Evolutionary conservation across 2,329 filamentous ascomycete genomes (phyloP), one percentile per base, ranked within the genome.

Genomic region (Colletotrichum sp.): DNA sequence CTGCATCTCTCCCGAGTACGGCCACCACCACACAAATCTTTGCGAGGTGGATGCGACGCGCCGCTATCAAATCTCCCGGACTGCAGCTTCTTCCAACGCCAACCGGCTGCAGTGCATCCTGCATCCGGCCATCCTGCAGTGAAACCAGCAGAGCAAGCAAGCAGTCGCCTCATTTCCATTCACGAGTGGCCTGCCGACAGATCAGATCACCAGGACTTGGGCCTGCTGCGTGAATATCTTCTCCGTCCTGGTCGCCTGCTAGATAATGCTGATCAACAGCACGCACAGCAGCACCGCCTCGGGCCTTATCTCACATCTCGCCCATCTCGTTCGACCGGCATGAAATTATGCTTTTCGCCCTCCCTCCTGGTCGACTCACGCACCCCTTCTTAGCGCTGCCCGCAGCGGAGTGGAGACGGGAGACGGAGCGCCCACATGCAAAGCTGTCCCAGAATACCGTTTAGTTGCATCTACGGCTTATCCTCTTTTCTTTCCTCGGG

Each of bases 381-480:
- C 69, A 73, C 73, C 73, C 69, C 43, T 34, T 48, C 63, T 21
- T 75, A 73, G 73, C 73, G 73, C 43, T 70, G 62, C 56, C 43
- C 58, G 56, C 48, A 68, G 58, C 38, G 43, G 43, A 52, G 43
- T 52, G 43, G 43, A 52, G 43, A 52, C 43, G 43, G 43, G 43
- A 52, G 43, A 48, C 10, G 43, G 43, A 55, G 32, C 72, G 14
- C 69, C 62, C 63, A 73, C 69, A 63, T 69, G 69, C 63, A 52
- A 58, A 69, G 62, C 69, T 36, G 48, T 56, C 55, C 69, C 43
- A 12, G 21, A 38, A 73, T 4, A 69, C 30, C 36, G 71, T n/a
- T 71, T 74, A 70, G 21, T 56, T 76, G 74, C 74, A 76, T 74
- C 16, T 69, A 63, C 65, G 61, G 38, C 74, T 38, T 76, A 76